A percentile compares a stretch with the other conserved stretches of the same genome.
These are phyloP conservation scores for Nemania sp. DNA, from an alignment of 2,329 filamentous ascomycete species.

Conservation along the genomic window DNA sequence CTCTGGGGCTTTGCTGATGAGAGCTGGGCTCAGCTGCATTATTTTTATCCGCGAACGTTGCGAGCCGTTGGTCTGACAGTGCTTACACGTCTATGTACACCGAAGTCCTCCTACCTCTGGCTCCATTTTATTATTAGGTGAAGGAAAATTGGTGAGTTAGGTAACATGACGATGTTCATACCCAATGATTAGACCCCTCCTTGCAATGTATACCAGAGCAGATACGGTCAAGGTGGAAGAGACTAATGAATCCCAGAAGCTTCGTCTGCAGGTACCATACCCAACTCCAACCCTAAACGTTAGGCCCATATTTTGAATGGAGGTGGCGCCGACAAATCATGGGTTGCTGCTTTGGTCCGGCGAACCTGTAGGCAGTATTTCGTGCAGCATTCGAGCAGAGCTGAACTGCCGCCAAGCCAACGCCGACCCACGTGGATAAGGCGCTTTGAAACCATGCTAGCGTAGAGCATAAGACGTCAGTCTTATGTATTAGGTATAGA, in stretches of 20 bases:
- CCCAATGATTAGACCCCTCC: constrained; percentile 12
- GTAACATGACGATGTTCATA: constrained; percentile 18
- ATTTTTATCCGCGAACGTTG: constrained; percentile 31
- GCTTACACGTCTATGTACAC: constrained; percentile 15
- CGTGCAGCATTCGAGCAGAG: constrained; percentile 25
- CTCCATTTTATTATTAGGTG: too few relatives aligned
- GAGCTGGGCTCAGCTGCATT: constrained; percentile 28
- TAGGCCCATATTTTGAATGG: constrained; percentile 8
- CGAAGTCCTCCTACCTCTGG: not conserved
- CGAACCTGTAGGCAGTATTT: constrained; percentile 17
- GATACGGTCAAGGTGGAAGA: constrained; percentile 18
- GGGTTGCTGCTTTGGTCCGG: not conserved
- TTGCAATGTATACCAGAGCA: constrained; percentile 5
- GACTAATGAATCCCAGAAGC: constrained; percentile 14
- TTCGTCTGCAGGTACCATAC: constrained; percentile 34
- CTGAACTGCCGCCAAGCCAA: constrained; percentile 30
- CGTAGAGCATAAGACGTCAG: constrained; percentile 6
- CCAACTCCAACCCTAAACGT: constrained; percentile 11
- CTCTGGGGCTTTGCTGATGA: constrained; percentile 4
- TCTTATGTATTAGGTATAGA: constrained; percentile 32
- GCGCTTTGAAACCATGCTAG: constrained; percentile 28
- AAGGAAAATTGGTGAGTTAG: too few relatives aligned
- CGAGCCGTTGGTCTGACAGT: constrained; percentile 18
- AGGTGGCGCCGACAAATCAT: constrained; percentile 32
- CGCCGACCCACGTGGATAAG: constrained; percentile 31